A percentile compares a stretch with the other conserved stretches of the same genome.
Conservation (phyloP, 2,329 filamentous ascomycete genomes). For the Claviceps lovelessii region DNA sequence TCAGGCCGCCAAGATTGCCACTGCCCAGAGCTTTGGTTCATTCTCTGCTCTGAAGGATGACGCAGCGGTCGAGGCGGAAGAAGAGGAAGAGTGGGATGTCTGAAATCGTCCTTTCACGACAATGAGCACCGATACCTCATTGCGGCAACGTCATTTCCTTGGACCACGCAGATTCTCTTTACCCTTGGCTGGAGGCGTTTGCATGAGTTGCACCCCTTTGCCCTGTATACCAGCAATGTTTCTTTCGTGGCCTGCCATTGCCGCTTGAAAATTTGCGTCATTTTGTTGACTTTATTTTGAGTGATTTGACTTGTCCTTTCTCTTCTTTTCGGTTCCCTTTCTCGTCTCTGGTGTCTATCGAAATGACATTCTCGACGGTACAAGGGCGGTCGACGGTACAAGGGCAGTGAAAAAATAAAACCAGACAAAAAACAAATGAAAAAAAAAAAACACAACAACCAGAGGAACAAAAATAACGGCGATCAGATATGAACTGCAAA, state of each 20-base stretch:
- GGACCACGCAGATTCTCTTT: not conserved
- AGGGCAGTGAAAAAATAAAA: not conserved
- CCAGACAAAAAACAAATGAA: not conserved
- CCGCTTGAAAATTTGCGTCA: not conserved
- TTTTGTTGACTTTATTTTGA: not conserved
- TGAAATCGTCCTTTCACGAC: conserved; percentile 13
- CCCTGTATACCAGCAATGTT: conserved; percentile 3
- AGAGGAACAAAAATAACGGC: not conserved
- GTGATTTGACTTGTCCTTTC: not conserved
- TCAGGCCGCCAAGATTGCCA: conserved; percentile 17
- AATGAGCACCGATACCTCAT: not conserved
- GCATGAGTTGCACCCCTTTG: not conserved
- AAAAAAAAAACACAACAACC: not conserved
- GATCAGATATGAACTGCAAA: not conserved
- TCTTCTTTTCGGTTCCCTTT: not conserved
- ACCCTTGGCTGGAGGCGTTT: not conserved
- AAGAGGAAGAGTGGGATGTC: conserved; percentile 39
- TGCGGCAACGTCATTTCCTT: not conserved
- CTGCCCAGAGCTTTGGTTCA: conserved; percentile 27
- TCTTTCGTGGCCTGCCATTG: not conserved
- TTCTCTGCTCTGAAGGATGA: conserved; percentile 36
- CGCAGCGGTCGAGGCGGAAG: conserved; percentile 28
- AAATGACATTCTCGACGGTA: not conserved
- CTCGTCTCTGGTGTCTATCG: not conserved
- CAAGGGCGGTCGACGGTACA: not conserved